These are phyloP conservation scores for Picea glauca DNA, from an alignment of 75 land plant species.

Conservation along the genomic window DNA sequence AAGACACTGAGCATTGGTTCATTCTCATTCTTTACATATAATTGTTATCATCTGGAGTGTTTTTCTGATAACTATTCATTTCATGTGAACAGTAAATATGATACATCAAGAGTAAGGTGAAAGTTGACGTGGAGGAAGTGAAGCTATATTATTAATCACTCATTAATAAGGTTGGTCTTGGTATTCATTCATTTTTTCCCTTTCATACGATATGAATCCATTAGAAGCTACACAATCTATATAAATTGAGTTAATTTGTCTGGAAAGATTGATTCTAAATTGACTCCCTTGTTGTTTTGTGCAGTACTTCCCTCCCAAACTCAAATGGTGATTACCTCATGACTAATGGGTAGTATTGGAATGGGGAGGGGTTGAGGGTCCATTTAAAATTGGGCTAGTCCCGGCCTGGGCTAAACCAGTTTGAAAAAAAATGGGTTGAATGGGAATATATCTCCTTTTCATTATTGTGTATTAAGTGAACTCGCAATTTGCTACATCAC, in stretches of 20 bases:
- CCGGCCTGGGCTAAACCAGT: too few relatives aligned
- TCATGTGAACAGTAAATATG: constrained; percentile 65
- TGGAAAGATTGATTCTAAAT: too few relatives aligned
- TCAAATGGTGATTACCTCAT: constrained; percentile 36
- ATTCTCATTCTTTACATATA: not conserved
- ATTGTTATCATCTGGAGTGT: not conserved
- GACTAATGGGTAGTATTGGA: too few relatives aligned
- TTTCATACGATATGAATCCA: not conserved
- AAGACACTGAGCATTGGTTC: not conserved
- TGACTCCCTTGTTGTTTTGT: not conserved
- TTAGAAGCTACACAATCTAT: too few relatives aligned
- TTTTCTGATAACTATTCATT: not conserved
- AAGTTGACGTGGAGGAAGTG: constrained; percentile 70
- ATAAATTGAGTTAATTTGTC: too few relatives aligned
- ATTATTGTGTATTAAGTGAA: too few relatives aligned
- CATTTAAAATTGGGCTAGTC: too few relatives aligned
- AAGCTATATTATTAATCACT: constrained; percentile 81
- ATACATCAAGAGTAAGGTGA: constrained; percentile 91
- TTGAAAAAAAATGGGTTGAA: too few relatives aligned
- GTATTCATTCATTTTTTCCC: not conserved
- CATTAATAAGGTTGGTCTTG: constrained; percentile 55
- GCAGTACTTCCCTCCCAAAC: constrained; percentile 59
- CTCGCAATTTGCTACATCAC: too few relatives aligned
- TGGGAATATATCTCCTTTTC: too few relatives aligned
- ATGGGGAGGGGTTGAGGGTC: too few relatives aligned